Evolutionary conservation across 2,329 filamentous ascomycete species (phyloP).

Genomic region (Conoideocrella luteorostrata): DNA sequence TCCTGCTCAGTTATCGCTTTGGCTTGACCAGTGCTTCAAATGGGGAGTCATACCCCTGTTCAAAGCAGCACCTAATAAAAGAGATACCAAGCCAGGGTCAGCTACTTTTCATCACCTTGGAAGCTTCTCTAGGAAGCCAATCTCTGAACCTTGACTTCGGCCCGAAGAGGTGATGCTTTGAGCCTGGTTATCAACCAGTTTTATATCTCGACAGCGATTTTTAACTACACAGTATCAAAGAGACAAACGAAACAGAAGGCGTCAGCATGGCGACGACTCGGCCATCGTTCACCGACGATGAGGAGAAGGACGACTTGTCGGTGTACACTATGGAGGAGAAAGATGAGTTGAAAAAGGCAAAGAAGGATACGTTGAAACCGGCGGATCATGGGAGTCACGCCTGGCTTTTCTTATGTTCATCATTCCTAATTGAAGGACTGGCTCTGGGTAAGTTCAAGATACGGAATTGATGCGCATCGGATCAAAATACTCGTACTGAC

Average conservation of each 20-base stretch:
- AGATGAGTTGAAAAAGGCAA: neutral
- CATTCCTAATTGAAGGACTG: conserved; percentile 15
- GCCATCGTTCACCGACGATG: neutral
- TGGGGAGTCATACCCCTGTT: neutral
- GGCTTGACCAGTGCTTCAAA: neutral
- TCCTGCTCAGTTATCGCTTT: neutral
- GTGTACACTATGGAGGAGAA: neutral
- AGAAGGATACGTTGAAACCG: neutral
- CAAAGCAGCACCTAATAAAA: neutral
- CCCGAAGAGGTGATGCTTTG: neutral
- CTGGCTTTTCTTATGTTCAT: conserved; percentile 23
- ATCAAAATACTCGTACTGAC: neutral
- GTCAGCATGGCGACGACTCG: neutral
- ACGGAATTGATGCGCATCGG: neutral
- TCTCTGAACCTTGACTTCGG: neutral
- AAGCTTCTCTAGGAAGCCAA: neutral
- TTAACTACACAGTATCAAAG: too few species aligned
- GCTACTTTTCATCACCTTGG: neutral
- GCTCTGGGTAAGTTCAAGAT: conserved; percentile 10
- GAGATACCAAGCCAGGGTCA: neutral
- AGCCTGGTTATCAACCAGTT: neutral
- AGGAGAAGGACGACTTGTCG: conserved; percentile 4
- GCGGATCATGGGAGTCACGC: conserved; percentile 28
- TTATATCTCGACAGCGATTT: neutral
- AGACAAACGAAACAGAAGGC: too few species aligned